A percentile compares a stretch with the other conserved stretches of the same genome.
Conservation (phyloP, 441 rosid species). For the Erysimum cheiri region DNA sequence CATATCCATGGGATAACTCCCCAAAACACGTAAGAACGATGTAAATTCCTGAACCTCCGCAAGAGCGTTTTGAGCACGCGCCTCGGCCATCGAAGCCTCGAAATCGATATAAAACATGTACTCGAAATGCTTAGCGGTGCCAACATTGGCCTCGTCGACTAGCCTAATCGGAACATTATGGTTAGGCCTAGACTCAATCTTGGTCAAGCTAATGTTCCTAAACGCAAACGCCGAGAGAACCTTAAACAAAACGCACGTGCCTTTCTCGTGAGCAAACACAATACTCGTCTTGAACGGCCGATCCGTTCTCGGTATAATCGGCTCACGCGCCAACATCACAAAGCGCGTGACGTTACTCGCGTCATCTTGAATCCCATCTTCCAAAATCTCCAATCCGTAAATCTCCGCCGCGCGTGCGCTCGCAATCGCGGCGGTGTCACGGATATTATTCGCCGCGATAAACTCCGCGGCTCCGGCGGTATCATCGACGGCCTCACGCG, state of each 20-base stretch:
- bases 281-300: slow-evolving; percentile 97
- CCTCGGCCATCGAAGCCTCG: slow-evolving; percentile 96
- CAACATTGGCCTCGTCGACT: slow-evolving; percentile 82
- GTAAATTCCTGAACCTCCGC: slow-evolving; percentile 97
- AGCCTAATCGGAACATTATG: slow-evolving; percentile 80
- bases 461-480: slow-evolving; percentile 94
- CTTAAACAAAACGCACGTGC: slow-evolving; percentile 88
- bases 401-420: slow-evolving; percentile 91
- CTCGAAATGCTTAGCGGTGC: slow-evolving; percentile 94
- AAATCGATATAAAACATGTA: slow-evolving; percentile 92
- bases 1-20: slow-evolving; percentile 99
- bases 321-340: slow-evolving; percentile 96
- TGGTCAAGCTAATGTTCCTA: slow-evolving; percentile 83
- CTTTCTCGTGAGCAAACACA: slow-evolving; percentile 93
- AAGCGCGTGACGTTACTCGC: slow-evolving; percentile 88
- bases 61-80: slow-evolving; percentile 90
- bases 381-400: slow-evolving; percentile 75
- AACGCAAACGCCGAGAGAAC: slow-evolving; percentile 92
- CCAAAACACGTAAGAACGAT: slow-evolving; percentile 87
- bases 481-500: slow-evolving; percentile 91
- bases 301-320: slow-evolving; percentile 90
- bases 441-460: slow-evolving; percentile 67
- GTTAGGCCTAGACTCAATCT: slow-evolving; percentile 95
- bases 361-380: slow-evolving; percentile 92
- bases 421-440: slow-evolving; percentile 88